Percentiles rank a stretch among this genome's conserved stretches.
Evolutionary conservation across 169 alveolate species (phyloP).

Genomic region (Plasmodium vivax): DNA sequence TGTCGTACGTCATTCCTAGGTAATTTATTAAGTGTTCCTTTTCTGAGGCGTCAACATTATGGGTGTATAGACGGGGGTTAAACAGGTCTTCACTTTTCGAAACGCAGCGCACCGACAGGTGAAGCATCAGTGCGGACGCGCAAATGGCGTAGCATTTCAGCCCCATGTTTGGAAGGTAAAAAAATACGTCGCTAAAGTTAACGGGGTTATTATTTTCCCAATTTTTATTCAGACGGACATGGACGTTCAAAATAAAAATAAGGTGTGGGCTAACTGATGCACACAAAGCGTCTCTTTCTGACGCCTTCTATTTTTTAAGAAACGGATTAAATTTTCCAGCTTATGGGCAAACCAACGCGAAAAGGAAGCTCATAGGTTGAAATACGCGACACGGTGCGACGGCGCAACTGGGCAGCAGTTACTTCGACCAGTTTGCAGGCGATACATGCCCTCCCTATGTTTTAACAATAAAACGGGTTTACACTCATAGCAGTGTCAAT

Average conservation of each 20-base stretch:
- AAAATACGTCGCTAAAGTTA: not conserved
- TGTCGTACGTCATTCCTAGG: constrained; percentile 87
- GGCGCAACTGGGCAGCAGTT: not conserved
- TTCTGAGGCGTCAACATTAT: constrained; percentile 1
- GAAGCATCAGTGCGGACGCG: not conserved
- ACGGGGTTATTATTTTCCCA: not conserved
- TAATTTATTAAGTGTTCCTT: constrained; percentile 74
- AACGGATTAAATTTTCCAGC: not conserved
- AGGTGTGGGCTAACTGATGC: not conserved
- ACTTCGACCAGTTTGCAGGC: not conserved
- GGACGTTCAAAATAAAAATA: not conserved
- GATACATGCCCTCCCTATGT: not conserved
- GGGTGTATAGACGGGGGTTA: constrained; percentile 11
- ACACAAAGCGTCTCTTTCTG: not conserved
- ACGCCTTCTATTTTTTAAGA: not conserved
- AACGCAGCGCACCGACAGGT: constrained; percentile 5
- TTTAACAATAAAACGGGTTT: not conserved
- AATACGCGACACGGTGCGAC: not conserved
- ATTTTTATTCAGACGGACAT: not conserved
- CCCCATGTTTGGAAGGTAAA: constrained; percentile 15
- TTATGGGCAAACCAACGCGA: not conserved
- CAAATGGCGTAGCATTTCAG: not conserved
- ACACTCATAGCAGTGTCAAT: not conserved
- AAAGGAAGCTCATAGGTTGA: not conserved
- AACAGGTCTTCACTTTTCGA: constrained; percentile 9